Evolutionary conservation across 164 flowering plant genomes (phyloP).

Genomic region (Vitis rupestris): DNA sequence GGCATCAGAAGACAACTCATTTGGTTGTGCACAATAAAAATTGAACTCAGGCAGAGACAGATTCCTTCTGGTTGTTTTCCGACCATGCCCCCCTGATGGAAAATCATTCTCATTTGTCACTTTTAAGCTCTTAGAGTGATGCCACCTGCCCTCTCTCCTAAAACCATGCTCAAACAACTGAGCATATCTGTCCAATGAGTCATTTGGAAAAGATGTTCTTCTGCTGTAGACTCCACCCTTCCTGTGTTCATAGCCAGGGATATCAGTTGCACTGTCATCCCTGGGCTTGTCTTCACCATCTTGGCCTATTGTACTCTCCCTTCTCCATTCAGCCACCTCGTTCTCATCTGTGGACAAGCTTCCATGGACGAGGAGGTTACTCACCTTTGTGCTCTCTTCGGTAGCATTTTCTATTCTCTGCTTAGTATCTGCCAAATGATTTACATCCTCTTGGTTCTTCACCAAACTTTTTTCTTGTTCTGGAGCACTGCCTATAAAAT

Average conservation of each 20-base stretch:
- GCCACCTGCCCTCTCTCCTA: constrained; percentile 8
- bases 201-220: constrained; percentile 27
- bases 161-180: constrained; percentile 25
- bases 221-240: not conserved
- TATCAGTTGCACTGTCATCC: not conserved
- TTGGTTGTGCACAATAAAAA: constrained; percentile 12
- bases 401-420: constrained; percentile 18
- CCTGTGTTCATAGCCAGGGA: constrained; percentile 10
- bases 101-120: constrained; percentile 21
- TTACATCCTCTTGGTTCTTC: constrained; percentile 16
- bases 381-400: constrained; percentile 18
- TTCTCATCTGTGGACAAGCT: constrained; percentile 6
- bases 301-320: not conserved
- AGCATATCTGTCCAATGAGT: constrained; percentile 30
- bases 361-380: not conserved
- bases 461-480: constrained; percentile 8
- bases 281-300: not conserved
- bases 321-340: constrained; percentile 4
- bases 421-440: constrained; percentile 19
- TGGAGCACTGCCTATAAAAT: not conserved
- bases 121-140: constrained; percentile 33
- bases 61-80: constrained; percentile 22
- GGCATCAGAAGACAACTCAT: constrained; percentile 14
- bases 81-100: not conserved
- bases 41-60: constrained; percentile 31